Evolutionary conservation across 2,329 filamentous ascomycete genomes (phyloP), one percentile per base, ranked within the genome.

Genomic region (Neoscytalidium dimidiatum): DNA sequence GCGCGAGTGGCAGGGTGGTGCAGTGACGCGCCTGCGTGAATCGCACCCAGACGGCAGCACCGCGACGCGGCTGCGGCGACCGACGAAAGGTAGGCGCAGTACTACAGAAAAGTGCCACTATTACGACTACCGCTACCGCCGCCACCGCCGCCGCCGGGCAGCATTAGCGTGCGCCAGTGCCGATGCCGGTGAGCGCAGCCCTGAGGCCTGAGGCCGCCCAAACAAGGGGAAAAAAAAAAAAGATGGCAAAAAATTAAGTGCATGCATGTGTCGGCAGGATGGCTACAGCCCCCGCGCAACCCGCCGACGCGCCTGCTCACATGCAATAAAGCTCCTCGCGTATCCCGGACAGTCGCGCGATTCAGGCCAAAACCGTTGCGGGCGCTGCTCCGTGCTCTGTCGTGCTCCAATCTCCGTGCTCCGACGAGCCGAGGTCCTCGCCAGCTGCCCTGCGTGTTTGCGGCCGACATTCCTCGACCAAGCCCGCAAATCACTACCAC

Each of bases 401-500:
- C 38, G 38, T 46, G 38, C 41, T 26, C 58, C 58, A 62, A 62
- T 62, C 58, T 62, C 58, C 58, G 58, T 41, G 44, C 58, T 33
- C 58, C 58, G 58, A 41, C 41, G 33, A 49, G 58, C 58, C 58
- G 58, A 62, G 58, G 58, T 62, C 58, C 44, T 52, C 43, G 58
- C 51, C 58, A 62, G 23, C 33, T 49, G 58, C 44, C 43, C 58
- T 49, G 43, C 46, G 44, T 31, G 33, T 43, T 46, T 52, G 44
- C 43, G 58, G 44, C 44, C 58, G 58, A 38, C 62, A 58, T 58
- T 64, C 62, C 62, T 51, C 62, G 14, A 33, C 29, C 29, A 41
- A 51, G 51, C 62, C 38, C 51, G 43, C 62, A 64, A 58, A 64
- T 53, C 62, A 64, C 41, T 52, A 58, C 62, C 62, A 49, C 62